phyloP scores from a whole-genome alignment of 805 yeast species.

The Wickerhamiella qilinensis region DNA sequence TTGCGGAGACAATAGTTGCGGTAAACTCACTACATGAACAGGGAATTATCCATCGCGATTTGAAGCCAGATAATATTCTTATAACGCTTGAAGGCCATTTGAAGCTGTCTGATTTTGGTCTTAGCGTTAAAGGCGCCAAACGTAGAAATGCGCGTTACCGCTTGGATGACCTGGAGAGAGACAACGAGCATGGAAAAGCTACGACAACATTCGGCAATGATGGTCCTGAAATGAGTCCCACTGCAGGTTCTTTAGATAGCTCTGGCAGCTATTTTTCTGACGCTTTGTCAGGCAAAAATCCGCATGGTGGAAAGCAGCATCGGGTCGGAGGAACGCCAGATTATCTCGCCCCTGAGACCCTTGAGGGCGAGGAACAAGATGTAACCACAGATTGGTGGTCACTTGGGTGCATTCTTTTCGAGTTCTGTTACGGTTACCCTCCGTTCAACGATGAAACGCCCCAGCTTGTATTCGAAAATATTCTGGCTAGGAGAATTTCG shows the following conservation, averaged over 20 bases:
- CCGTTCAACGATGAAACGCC: slow-evolving; percentile 83
- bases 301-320: background rate
- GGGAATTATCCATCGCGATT: slow-evolving; percentile 87
- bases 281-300: background rate
- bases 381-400: slow-evolving; percentile 98
- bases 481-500: slow-evolving; percentile 52
- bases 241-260: background rate
- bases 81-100: slow-evolving; percentile 80
- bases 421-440: slow-evolving; percentile 81
- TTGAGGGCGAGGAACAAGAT: slow-evolving; percentile 66
- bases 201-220: background rate
- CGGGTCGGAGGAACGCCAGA: slow-evolving; percentile 95
- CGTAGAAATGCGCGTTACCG: background rate
- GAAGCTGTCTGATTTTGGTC: slow-evolving; percentile 88
- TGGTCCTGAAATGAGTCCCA: background rate
- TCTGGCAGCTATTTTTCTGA: background rate
- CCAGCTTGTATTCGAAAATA: slow-evolving; percentile 66
- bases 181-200: no score
- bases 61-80: slow-evolving; percentile 85
- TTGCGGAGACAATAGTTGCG: slow-evolving; percentile 82
- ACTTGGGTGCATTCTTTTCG: slow-evolving; percentile 87
- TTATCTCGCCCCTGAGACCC: slow-evolving; percentile 92
- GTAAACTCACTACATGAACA: slow-evolving; percentile 75
- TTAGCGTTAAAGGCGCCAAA: slow-evolving; percentile 17
- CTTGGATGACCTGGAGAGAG: background rate